Evolutionary conservation across 805 yeast species (phyloP), one percentile per base, ranked within the genome.

Genomic region (Nematodospora valgi): DNA sequence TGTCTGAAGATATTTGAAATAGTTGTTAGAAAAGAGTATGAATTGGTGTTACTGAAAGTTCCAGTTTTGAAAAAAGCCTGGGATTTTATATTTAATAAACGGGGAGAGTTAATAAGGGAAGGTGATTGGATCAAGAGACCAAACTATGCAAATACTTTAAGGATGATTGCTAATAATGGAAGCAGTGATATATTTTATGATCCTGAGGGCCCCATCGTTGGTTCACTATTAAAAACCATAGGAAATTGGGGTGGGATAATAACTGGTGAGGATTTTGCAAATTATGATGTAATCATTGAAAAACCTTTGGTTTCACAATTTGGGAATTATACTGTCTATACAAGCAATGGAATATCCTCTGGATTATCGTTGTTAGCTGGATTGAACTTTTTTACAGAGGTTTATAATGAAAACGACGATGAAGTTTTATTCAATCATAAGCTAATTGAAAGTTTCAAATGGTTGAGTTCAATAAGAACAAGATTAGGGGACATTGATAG

Each of bases 401-500:
- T 59, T 3, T 52, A 56, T 12, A 35, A 44, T n/a, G 14, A 38
- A 2, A 37, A 35, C 1, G 63, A 57, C 27, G 45, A 44, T 9
- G 35, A 37, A 7, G 51, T 46, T 4, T 36, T 72, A 9, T 69
- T 74, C 10, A 64, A 79, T 2, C 97, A 86, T 49, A 68, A 85
- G 37, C 52, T 87, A 6, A 64, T 87, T 8, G 98, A 91, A 59
- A 64, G 84, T 3, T 86, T 91, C 95, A 91, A 91, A 58, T 91
- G 96, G 96, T 74, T 87, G 75, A 86, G 89, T 0, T 73, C 91
- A 9, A 91, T 82, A 0, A 70, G 97, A 43, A 78, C 89, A n/a
- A 74, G 86, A 46, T 68, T 91, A 17, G 98, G 98, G 0, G 96
- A 87, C 49, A 47, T 64, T 12, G 51, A 40, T 23, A 16, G 54